Conservation (phyloP, 352 stramenopile species). For the Phytophthora pini region DNA sequence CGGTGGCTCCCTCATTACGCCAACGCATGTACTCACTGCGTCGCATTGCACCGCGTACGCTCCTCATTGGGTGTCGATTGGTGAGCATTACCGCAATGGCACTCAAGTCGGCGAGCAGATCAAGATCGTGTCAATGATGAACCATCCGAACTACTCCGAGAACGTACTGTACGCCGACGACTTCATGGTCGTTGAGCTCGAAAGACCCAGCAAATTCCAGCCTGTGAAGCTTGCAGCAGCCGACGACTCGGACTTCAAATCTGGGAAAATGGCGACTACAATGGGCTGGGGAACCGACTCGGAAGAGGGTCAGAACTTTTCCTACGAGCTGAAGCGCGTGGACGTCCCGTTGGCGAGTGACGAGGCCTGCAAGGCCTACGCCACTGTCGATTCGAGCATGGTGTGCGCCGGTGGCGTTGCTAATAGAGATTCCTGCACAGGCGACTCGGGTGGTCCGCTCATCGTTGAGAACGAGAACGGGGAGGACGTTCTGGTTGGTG, state of each 20-base stretch:
- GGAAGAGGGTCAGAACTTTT: slow-evolving; percentile 27
- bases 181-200: slow-evolving; percentile 56
- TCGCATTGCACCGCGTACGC: slow-evolving; percentile 9
- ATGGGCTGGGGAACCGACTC: slow-evolving; percentile 39
- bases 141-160: slow-evolving; percentile 20
- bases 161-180: slow-evolving; percentile 18
- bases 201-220: slow-evolving; percentile 34
- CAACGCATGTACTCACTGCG: slow-evolving; percentile 18
- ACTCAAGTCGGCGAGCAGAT: slow-evolving; percentile 22
- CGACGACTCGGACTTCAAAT: slow-evolving; percentile 31
- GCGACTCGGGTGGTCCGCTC: slow-evolving; percentile 62
- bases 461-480: slow-evolving; percentile 23
- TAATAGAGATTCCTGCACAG: slow-evolving; percentile 47
- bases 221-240: slow-evolving; percentile 38
- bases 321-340: slow-evolving; percentile 40
- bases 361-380: slow-evolving; percentile 30
- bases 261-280: slow-evolving; percentile 34
- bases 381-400: slow-evolving; percentile 46
- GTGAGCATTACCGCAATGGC: slow-evolving; percentile 18
- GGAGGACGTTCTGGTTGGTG: slow-evolving; percentile 42
- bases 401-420: slow-evolving; percentile 50
- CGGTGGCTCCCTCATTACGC: slow-evolving; percentile 18
- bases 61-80: slow-evolving; percentile 14
- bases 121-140: slow-evolving; percentile 24
- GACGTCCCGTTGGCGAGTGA: slow-evolving; percentile 44